phyloP scores from a whole-genome alignment of 2,329 filamentous ascomycete species.

The Aspergillus phoenicis region DNA sequence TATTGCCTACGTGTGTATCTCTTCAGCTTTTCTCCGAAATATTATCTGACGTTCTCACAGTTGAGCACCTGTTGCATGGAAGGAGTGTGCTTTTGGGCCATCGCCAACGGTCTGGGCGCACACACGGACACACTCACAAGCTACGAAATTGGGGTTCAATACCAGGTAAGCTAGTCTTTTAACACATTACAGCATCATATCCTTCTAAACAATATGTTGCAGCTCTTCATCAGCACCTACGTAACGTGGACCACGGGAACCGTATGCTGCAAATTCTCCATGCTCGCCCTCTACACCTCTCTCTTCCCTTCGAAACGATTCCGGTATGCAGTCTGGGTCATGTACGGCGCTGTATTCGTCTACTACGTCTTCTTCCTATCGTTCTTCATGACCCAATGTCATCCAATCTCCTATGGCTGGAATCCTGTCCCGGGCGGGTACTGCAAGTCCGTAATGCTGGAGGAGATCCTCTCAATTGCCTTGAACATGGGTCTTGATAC shows the following conservation, averaged over 20 bases:
- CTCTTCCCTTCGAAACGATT: background rate
- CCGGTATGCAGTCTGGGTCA: background rate
- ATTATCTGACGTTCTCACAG: background rate
- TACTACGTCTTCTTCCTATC: background rate
- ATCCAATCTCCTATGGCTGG: background rate
- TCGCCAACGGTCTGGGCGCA: background rate
- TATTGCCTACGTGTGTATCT: background rate
- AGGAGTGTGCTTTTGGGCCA: background rate
- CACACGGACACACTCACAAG: background rate
- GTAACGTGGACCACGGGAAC: background rate
- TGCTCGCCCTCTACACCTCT: background rate
- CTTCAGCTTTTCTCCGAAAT: too few relatives aligned
- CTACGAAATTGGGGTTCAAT: background rate
- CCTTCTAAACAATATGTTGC: too few relatives aligned
- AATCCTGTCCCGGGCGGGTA: background rate
- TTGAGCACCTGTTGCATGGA: background rate
- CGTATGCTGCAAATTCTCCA: background rate
- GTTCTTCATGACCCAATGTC: background rate
- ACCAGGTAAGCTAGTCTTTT: background rate
- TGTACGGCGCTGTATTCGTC: background rate
- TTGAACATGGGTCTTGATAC: conserved; percentile 2
- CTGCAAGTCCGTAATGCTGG: background rate
- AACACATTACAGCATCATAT: too few relatives aligned
- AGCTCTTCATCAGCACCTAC: background rate
- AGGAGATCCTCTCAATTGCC: background rate